Percentiles rank a stretch among this genome's conserved stretches.
These are phyloP conservation scores for Gillenia trifoliata DNA, from an alignment of 306 rosid genomes.

Conservation along the genomic window DNA sequence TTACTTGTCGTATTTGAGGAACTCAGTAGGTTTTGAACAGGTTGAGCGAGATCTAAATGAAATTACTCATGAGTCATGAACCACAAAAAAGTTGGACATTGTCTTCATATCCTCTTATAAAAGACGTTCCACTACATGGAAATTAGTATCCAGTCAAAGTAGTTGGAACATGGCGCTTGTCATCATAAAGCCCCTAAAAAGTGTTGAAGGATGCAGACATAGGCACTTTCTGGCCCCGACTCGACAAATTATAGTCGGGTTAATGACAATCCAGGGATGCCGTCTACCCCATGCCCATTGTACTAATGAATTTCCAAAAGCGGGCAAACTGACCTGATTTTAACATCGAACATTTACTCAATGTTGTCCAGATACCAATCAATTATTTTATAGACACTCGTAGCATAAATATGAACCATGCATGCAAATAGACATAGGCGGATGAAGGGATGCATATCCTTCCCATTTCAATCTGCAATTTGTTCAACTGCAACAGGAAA, in stretches of 20 bases:
- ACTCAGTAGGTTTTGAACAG: no score
- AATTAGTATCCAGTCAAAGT: neutral
- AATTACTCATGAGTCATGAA: no score
- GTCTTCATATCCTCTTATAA: no score
- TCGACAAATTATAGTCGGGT: neutral
- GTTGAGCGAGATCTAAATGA: no score
- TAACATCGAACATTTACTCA: no score
- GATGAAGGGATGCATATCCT: neutral
- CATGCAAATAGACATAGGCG: neutral
- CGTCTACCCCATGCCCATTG: neutral
- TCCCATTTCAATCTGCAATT: neutral
- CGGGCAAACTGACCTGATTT: no score
- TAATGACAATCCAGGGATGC: neutral
- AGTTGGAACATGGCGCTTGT: neutral
- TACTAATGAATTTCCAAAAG: no score
- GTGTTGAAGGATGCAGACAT: neutral
- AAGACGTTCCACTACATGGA: neutral
- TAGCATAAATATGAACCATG: neutral
- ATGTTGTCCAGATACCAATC: neutral
- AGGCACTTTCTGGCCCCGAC: neutral
- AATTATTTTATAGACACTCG: no score
- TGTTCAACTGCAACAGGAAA: neutral
- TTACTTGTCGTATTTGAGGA: neutral
- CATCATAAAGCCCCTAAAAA: neutral
- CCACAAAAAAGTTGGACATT: neutral